These are phyloP conservation scores for Ramaria sp. DNA, from an alignment of 768 basidiomycete species.

Conservation along the genomic window DNA sequence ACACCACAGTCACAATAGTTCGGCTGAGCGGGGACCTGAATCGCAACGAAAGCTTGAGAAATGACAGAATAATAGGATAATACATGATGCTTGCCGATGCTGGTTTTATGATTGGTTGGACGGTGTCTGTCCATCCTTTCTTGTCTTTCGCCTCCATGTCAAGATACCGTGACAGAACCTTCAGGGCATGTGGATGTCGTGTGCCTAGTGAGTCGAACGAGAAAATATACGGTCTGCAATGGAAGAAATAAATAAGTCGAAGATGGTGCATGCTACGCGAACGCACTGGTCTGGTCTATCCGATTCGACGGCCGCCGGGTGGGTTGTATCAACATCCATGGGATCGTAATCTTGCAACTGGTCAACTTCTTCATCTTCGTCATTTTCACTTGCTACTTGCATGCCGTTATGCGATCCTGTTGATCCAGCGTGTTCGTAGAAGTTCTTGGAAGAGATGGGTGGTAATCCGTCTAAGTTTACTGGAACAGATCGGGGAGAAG, in stretches of 20 bases:
- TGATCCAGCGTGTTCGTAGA: not conserved
- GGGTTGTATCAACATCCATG: constrained; percentile 7
- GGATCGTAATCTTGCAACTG: not conserved
- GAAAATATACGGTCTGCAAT: constrained; percentile 63
- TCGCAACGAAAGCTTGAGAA: not conserved
- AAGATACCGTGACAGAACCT: constrained; percentile 57
- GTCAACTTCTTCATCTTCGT: not conserved
- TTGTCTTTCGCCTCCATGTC: constrained; percentile 71
- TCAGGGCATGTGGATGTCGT: constrained; percentile 56
- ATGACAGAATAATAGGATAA: not conserved
- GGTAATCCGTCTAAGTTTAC: not conserved
- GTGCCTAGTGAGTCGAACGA: constrained; percentile 83
- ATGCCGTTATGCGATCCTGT: not conserved
- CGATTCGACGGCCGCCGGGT: not conserved
- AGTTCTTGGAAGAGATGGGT: not conserved
- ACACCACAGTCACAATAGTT: constrained; percentile 92
- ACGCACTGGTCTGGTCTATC: not conserved
- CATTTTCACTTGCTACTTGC: not conserved
- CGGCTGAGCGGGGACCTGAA: constrained; percentile 76
- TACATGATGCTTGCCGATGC: constrained; percentile 34
- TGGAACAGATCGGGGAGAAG: not conserved
- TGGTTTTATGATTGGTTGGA: constrained; percentile 34
- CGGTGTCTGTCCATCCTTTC: constrained; percentile 27
- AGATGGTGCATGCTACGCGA: not conserved
- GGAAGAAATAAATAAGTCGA: not conserved